phyloP scores from a whole-genome alignment of 2,329 filamentous ascomycete genomes.

The Xylariaceae sp. region DNA sequence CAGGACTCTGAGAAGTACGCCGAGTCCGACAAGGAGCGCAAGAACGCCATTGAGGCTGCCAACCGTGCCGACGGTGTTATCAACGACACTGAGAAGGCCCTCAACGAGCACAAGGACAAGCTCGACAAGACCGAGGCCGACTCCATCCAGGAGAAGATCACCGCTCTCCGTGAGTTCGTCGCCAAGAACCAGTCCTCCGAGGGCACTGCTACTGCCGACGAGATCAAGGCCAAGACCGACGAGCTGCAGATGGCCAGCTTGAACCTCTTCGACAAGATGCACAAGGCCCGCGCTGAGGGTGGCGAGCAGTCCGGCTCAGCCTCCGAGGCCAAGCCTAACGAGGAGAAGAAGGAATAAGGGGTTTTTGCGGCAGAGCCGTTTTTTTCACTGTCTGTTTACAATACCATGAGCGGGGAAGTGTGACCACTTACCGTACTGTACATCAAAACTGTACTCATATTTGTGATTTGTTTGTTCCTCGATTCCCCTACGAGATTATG shows the following conservation, averaged over 20 bases:
- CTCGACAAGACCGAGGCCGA: constrained; percentile 96
- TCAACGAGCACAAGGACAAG: constrained; percentile 93
- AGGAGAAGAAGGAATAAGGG: constrained; percentile 60
- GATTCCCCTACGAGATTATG: constrained; percentile 25
- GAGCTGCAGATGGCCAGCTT: constrained; percentile 94
- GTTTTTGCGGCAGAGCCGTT: background rate
- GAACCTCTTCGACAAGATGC: constrained; percentile 99
- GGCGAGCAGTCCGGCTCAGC: constrained; percentile 45
- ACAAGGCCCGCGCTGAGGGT: constrained; percentile 80
- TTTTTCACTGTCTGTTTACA: constrained; percentile 20
- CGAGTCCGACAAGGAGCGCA: constrained; percentile 93
- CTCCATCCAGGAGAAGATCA: constrained; percentile 89
- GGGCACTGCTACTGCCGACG: constrained; percentile 74
- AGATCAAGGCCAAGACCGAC: constrained; percentile 98
- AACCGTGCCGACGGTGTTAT: constrained; percentile 95
- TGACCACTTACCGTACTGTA: constrained; percentile 38
- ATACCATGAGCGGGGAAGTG: constrained; percentile 32
- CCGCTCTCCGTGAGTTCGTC: constrained; percentile 77
- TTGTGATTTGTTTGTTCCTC: constrained; percentile 31
- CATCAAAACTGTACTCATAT: constrained; percentile 48
- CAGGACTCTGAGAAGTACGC: constrained; percentile 96
- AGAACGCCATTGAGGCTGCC: constrained; percentile 88
- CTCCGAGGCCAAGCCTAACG: constrained; percentile 45
- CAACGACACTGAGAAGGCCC: constrained; percentile 96
- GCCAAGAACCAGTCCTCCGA: constrained; percentile 94